A percentile compares a stretch with the other conserved stretches of the same genome.
phyloP scores from a whole-genome alignment of 2,329 filamentous ascomycete species.

The Stenocarpella maydis region DNA sequence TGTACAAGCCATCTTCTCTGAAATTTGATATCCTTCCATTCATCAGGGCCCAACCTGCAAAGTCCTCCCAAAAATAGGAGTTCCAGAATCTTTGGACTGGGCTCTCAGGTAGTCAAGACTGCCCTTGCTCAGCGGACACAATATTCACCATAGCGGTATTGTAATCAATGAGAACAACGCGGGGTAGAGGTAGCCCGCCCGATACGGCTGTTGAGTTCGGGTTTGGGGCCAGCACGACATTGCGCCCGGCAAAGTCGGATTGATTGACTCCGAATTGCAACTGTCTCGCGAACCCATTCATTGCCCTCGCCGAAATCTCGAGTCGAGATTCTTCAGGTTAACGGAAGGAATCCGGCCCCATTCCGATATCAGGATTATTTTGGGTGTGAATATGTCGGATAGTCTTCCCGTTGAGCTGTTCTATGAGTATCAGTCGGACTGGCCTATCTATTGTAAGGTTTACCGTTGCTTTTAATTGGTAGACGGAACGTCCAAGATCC shows the following conservation, averaged over 20 bases:
- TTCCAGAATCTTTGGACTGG: background rate
- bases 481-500: background rate
- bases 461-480: background rate
- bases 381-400: background rate
- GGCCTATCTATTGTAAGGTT: background rate
- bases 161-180: background rate
- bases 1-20: background rate
- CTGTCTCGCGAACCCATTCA: background rate
- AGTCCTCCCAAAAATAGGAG: background rate
- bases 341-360: background rate
- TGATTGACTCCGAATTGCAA: background rate
- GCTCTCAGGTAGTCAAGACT: background rate
- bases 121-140: background rate
- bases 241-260: background rate
- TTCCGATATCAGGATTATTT: background rate
- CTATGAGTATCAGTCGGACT: background rate
- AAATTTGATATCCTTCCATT: background rate
- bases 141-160: background rate
- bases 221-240: background rate
- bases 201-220: background rate
- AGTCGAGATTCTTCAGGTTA: constrained; percentile 1
- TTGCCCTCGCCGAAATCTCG: background rate
- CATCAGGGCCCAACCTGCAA: background rate
- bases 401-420: background rate
- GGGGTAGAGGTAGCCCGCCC: background rate